Evolutionary conservation across 2,329 filamentous ascomycete genomes (phyloP), one percentile per base, ranked within the genome.

Genomic region (Calonectria ilicicola): DNA sequence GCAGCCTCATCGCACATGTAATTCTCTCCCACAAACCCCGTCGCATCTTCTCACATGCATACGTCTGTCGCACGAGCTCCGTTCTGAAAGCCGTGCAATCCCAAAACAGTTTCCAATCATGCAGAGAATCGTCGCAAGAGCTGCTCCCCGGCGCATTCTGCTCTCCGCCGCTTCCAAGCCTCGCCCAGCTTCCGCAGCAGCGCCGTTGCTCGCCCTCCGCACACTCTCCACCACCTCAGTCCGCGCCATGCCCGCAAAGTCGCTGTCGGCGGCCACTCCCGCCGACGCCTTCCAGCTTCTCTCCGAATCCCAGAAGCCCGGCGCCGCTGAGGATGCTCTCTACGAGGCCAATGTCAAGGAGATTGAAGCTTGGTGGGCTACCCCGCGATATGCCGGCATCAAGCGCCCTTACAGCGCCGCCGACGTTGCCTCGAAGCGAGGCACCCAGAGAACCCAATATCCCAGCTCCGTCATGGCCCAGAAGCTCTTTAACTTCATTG

Each of bases 401-500:
- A 97, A 94, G 87, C 90, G 97, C 56, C 95, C 96, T 14, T 99
- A 98, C 83, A 93, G 93, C 21, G 94, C 95, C 1, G 94, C 93
- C 79, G 96, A 98, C 85, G 93, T 99, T 7, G 96, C 98, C 74
- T 95, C 93, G 84, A 98, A 98, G 87, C 90, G 97, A 74, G 97
- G 97, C 12, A 93, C 95, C 8, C 90, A 98, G 77, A 92, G 95
- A 80, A 94, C 98, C 82, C 91, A 90, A 64, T 98, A 98, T 78
- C 94, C 97, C 1, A 98, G 95, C 85, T 98, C 95, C 17, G 86
- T 98, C 74, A 98, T 98, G 94, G 97, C 96, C 0, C 90, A 95
- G 81, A 98, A 99, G 86, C 90, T 99, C 6, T 99, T 98, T 86
- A 93, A 97, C 82, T 85, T 98, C 77, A 88, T 99, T 68, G 93